Evolutionary conservation across 23 red algal species (phyloP).

Genomic region (Gracilaria gracilis): DNA sequence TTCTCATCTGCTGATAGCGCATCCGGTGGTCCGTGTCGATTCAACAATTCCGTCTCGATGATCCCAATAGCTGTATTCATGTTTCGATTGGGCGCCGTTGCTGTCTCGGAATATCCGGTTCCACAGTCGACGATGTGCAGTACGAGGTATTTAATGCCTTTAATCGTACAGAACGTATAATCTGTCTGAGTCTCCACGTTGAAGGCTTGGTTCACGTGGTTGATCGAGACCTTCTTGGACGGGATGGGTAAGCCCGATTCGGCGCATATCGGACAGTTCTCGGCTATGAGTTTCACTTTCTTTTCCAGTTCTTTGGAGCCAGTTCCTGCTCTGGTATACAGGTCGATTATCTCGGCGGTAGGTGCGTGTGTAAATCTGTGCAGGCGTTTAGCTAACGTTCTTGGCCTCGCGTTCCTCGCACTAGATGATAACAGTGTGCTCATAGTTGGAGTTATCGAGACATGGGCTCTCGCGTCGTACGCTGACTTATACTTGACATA

Average conservation of each 20-base stretch:
- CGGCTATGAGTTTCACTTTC: not conserved
- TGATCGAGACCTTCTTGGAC: slow-evolving; percentile 34
- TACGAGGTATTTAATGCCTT: not conserved
- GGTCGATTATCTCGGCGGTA: slow-evolving; percentile 2
- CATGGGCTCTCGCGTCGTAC: not conserved
- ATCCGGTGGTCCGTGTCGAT: not conserved
- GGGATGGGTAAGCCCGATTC: slow-evolving; percentile 33
- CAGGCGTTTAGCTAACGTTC: slow-evolving; percentile 15
- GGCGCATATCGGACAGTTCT: not conserved
- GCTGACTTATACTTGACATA: not conserved
- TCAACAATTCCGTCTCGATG: slow-evolving; percentile 8
- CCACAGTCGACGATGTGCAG: too few species aligned
- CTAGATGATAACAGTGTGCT: not conserved
- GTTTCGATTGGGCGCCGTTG: not conserved
- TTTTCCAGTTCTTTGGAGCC: too few species aligned
- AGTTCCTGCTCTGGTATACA: not conserved
- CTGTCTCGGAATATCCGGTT: slow-evolving; percentile 6
- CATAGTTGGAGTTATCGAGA: not conserved
- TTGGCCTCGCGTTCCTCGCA: not conserved
- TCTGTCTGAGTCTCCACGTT: slow-evolving; percentile 41
- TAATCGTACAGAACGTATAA: slow-evolving; percentile 1
- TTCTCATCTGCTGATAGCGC: slow-evolving; percentile 20
- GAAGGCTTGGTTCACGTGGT: too few species aligned
- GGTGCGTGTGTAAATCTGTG: slow-evolving; percentile 40
- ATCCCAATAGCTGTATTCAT: not conserved